Base-by-base conservation (phyloP, 192 early-diverging fungal genomes). In the Cetraspora pellucida region DNA sequence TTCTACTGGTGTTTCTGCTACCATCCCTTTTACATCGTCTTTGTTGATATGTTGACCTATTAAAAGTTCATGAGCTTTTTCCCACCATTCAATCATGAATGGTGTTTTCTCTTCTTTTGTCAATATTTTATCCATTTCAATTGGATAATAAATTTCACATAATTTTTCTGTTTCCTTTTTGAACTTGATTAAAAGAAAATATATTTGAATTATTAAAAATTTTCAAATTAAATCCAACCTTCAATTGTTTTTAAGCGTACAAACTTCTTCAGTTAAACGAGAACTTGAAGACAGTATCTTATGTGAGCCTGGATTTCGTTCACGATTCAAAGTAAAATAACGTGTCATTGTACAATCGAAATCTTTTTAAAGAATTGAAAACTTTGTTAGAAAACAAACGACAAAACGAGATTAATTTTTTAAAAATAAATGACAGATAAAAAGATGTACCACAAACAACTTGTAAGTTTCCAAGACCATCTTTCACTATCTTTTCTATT, bases 41-140 rank as follows among this genome's bases (percentile, higher is more conserved):
- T 81, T 80, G 6, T 77, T 86, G 31, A 91, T 71, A 2, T 82
- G 79, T 64, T 91, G 80, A 0, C 69, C 81, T 27, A 90, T 78
- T 21, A 94, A 77, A 7, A 79, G 68, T 28, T 83, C 72, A 68
- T 93, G 90, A n/a, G 90, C 89, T 27, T 82, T 79, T 13, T 72
- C 17, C 91, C 91, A 93, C 92, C 92, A 94, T 31, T 89, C 87
- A 16, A 85, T 78, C 91, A 94, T 94, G 13, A 86, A 82, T n/a
- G 83, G 82, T 17, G 84, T 76, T 79, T 92, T 93, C 60, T 90
- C 86, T 43, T 88, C 82, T 47, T 74, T 61, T 52, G 85, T 74
- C 46, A 91, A 44, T 0, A 49, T 72, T 23, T 80, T 77, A 17
- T 81, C 76, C 21, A 94, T 86, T 77, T 94, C 92, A 50, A 94